Evolutionary conservation across 108 stramenopile species (phyloP), one percentile per base, ranked within the genome.

Genomic region (Skeletonema grethae): DNA sequence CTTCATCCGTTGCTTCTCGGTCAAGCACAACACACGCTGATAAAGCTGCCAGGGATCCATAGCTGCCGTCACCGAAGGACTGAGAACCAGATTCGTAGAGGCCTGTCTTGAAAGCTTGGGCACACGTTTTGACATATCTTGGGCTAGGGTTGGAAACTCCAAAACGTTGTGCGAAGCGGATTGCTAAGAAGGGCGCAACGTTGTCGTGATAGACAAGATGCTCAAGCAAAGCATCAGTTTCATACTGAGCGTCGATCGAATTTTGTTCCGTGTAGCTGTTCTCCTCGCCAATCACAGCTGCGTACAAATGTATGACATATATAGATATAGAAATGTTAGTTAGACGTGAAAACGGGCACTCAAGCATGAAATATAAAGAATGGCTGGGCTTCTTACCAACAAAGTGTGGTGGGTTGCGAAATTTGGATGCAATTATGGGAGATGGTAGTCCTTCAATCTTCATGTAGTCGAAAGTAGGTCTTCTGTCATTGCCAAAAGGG

Each of bases 161-260:
- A 39, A 88, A 84, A 12, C 86, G 75, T 72, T 93, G 87, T 16
- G 86, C 80, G 9, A 91, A 41, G 7, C 82, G 73, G 11, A 65
- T 48, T 25, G 87, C 75, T 22, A 93, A 41, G 73, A 93, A 93
- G 8, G 87, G 85, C 4, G 85, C 86, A 39, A 82, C 82, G 57
- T 89, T 89, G 16, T 69, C 58, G 39, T 89, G 79, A 69, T 82
- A 84, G 61, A 87, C 77, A 63, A 77, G 77, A 57, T 89, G 90
- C 63, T 90, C 88, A 31, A 90, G 80, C 7, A 80, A 82, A 9
- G 88, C 90, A 34, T 89, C 88, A 0, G 87, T 90, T 65, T 93
- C 92, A 60, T 86, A 82, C 18, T 63, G 50, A 4, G 92, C 87
- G 65, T 90, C 88, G 9, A 86, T 69, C 25, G 60, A 29, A 39